Base-by-base conservation (phyloP, 495 filamentous ascomycete species). In the Bacidia rubella region DNA sequence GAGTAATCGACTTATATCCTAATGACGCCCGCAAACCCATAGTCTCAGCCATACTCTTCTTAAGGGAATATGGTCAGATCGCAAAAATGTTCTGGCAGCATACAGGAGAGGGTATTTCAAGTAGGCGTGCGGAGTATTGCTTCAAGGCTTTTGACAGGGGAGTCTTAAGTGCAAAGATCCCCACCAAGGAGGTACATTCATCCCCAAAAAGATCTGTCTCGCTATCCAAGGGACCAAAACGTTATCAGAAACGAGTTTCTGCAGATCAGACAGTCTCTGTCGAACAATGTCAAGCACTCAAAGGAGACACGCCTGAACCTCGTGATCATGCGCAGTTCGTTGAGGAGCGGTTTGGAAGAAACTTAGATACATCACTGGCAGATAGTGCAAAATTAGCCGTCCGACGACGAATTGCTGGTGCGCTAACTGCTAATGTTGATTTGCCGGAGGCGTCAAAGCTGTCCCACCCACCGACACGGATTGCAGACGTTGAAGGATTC, bases 41-140 rank as follows among this genome's bases (percentile, higher is more conserved):
- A 25, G 66, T 95, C 17, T 87, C 79, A 2, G 81, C 80, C 40
- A 78, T 95, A 9, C 59, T 96, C 42, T 89, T 81, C 60, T 78
- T 83, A 1, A 68, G 76, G 39, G 74, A 81, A 21, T 65, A 76
- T 23, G 83, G 79, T 49, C 63, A 76, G 5, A 67, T 83, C 56
- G 85, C 90, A 5, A 98, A 96, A 62, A 74, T 83, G 57, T 95
- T 90, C 61, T 98, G 92, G 92, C 92, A 96, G 57, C 92, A 98
- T 64, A 80, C 87, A 5, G 92, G 92, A n/a, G 88, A 95, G 57
- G 92, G 92, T 4, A 74, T 97, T 22, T 95, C 89, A 1, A 94
- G 88, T 66, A 83, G 92, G 40, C 78, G 89, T 17, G 89, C 86
- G 12, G 92, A 95, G 62, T 94, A 90, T 63, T 95, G 87, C 63